Conservation (phyloP, 2,329 filamentous ascomycete species). For the Ophiobolus disseminans region DNA sequence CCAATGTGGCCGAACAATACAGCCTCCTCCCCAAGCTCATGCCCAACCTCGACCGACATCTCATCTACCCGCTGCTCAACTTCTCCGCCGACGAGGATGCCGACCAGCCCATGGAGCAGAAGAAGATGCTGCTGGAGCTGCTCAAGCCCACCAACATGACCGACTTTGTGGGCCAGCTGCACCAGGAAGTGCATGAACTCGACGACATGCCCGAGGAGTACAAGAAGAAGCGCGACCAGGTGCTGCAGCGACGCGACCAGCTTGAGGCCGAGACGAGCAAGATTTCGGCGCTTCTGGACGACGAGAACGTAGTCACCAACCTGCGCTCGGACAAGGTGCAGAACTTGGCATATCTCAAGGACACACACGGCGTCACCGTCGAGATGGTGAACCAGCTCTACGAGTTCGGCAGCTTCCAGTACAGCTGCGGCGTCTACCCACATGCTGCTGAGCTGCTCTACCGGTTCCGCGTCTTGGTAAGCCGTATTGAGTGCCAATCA, state of each 20-base stretch:
- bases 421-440: conserved; percentile 93
- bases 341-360: conserved; percentile 98
- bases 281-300: conserved; percentile 83
- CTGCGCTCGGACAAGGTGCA: conserved; percentile 96
- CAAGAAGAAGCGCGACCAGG: conserved; percentile 85
- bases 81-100: conserved; percentile 85
- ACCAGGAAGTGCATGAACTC: conserved; percentile 85
- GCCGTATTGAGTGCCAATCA: conserved; percentile 2
- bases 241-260: conserved; percentile 80
- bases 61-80: conserved; percentile 95
- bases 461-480: conserved; percentile 87
- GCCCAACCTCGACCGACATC: conserved; percentile 89
- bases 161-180: conserved; percentile 92
- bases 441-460: conserved; percentile 92
- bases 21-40: conserved; percentile 89
- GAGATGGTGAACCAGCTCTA: conserved; percentile 97
- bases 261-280: conserved; percentile 87
- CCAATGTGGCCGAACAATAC: conserved; percentile 71
- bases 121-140: conserved; percentile 88
- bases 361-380: conserved; percentile 90
- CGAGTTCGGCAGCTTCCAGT: conserved; percentile 96
- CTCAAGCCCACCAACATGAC: conserved; percentile 99
- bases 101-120: conserved; percentile 75
- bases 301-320: conserved; percentile 89
- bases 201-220: conserved; percentile 83